Evolutionary conservation across 148 eudicot genomes (phyloP).

Genomic region (Chenopodium formosanum): DNA sequence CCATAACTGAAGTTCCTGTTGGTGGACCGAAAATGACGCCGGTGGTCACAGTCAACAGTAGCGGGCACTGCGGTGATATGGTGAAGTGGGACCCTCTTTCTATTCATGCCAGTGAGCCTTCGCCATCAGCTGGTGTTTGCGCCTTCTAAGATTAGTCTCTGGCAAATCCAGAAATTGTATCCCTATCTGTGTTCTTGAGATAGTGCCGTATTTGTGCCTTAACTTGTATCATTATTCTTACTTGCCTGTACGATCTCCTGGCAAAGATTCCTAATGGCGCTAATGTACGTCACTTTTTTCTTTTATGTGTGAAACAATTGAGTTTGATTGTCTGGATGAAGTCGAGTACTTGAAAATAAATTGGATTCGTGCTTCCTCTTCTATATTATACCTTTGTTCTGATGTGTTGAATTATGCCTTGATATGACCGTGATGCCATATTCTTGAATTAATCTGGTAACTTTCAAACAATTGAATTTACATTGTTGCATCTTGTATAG

Average conservation of each 20-base stretch:
- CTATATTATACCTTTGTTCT: neutral
- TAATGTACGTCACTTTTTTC: neutral
- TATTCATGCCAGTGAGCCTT: conserved; percentile 32
- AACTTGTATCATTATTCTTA: conserved; percentile 14
- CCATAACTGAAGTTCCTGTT: conserved; percentile 25
- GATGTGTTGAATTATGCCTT: neutral
- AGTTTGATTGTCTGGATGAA: conserved; percentile 5
- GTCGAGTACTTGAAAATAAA: neutral
- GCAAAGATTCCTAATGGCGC: conserved; percentile 1
- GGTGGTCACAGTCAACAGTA: conserved; percentile 27
- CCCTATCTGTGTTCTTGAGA: conserved; percentile 9
- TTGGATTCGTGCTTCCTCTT: neutral
- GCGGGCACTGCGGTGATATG: conserved; percentile 44
- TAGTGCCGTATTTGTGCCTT: conserved; percentile 16
- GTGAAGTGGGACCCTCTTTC: conserved; percentile 52
- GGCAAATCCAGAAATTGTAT: neutral
- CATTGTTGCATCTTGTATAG: neutral
- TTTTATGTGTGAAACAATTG: neutral
- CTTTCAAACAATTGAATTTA: neutral
- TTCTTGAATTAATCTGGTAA: neutral
- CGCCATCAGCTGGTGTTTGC: conserved; percentile 46
- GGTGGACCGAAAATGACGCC: conserved; percentile 22
- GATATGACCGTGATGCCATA: neutral
- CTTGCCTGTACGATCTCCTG: neutral
- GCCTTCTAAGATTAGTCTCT: conserved; percentile 29